Conservation (phyloP, 768 basidiomycete species). For the Amanita muscaria region DNA sequence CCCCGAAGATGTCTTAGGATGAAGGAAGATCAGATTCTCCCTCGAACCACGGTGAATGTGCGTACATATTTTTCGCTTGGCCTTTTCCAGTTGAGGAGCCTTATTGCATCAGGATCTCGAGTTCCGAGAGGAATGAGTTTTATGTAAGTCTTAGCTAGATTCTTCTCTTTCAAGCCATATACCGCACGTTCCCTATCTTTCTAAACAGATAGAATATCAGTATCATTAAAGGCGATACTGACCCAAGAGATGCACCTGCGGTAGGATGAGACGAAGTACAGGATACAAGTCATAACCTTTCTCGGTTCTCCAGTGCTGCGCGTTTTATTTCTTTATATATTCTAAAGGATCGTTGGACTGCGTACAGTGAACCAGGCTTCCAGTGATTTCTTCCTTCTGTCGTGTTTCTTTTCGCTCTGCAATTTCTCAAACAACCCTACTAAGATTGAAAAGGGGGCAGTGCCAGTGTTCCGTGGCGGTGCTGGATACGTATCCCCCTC, state of each 20-base stretch:
- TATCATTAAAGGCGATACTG: not conserved
- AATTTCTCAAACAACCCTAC: constrained; percentile 69
- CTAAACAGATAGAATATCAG: constrained; percentile 30
- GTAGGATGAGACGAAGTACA: constrained; percentile 79
- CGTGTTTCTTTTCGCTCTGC: constrained; percentile 62
- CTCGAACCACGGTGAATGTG: constrained; percentile 7
- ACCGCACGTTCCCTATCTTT: constrained; percentile 90
- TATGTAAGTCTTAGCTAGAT: constrained; percentile 88
- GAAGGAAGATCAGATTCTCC: not conserved
- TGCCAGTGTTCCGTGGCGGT: constrained; percentile 59
- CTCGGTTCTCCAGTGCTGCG: constrained; percentile 75
- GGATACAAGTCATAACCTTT: constrained; percentile 89
- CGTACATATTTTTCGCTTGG: constrained; percentile 62
- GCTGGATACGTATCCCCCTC: constrained; percentile 32
- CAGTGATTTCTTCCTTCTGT: constrained; percentile 63
- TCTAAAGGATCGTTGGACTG: constrained; percentile 6
- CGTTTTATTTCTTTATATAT: not conserved
- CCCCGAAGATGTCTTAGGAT: constrained; percentile 56
- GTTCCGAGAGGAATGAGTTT: constrained; percentile 77
- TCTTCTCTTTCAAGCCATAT: constrained; percentile 93
- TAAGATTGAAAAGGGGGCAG: constrained; percentile 62
- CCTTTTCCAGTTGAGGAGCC: constrained; percentile 85
- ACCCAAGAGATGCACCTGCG: constrained; percentile 55
- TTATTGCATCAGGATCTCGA: constrained; percentile 72
- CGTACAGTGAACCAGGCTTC: constrained; percentile 75